These are phyloP conservation scores for Rhizopus arrhizus DNA, from an alignment of 371 early-diverging fungal species.

Conservation along the genomic window DNA sequence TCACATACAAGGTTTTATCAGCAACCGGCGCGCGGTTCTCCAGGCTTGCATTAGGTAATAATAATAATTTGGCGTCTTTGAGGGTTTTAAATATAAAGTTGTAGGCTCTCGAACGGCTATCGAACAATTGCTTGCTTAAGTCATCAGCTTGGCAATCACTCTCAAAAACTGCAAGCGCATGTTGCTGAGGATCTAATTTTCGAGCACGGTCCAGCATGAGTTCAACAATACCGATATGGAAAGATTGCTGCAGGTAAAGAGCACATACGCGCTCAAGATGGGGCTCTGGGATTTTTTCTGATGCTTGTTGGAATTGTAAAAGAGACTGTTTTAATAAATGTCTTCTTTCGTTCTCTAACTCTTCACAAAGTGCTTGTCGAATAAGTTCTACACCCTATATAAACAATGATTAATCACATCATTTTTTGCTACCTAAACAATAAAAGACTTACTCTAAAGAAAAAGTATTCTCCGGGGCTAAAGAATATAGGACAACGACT, in stretches of 20 bases:
- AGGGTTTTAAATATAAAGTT: conserved; percentile 9
- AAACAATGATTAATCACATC: background rate
- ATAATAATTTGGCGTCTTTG: conserved; percentile 48
- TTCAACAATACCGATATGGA: conserved; percentile 63
- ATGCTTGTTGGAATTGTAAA: conserved; percentile 53
- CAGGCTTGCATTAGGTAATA: background rate
- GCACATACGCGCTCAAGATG: conserved; percentile 64
- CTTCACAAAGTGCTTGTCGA: conserved; percentile 47
- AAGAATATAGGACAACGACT: conserved; percentile 53
- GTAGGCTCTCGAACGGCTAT: conserved; percentile 4
- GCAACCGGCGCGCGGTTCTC: conserved; percentile 1
- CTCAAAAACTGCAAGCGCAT: conserved; percentile 52
- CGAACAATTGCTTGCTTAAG: background rate
- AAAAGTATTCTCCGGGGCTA: conserved; percentile 67
- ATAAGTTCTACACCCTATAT: conserved; percentile 60
- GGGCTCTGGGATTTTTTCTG: conserved; percentile 41
- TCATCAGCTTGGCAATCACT: conserved; percentile 12
- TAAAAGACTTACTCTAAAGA: conserved; percentile 63
- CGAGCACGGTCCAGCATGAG: conserved; percentile 73
- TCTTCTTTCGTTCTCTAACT: conserved; percentile 51
- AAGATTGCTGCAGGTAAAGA: conserved; percentile 55
- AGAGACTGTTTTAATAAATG: conserved; percentile 62
- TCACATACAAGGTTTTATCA: background rate
- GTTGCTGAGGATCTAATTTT: conserved; percentile 63
- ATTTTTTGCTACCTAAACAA: background rate